Conservation (phyloP, 2,329 filamentous ascomycete genomes). For the Cercospora beticola region DNA sequence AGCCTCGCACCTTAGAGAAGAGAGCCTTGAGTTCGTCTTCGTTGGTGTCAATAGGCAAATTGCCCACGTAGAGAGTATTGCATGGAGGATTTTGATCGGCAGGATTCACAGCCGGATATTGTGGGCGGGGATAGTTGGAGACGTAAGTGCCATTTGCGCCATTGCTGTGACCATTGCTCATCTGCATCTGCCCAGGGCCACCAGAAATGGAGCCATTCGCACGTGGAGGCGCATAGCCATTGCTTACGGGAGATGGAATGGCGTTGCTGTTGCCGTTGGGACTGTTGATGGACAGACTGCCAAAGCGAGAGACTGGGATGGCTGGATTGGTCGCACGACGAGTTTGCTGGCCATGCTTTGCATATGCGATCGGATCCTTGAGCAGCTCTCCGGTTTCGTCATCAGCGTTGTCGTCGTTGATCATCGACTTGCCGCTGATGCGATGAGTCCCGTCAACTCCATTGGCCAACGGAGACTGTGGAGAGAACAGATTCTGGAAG, state of each 20-base stretch:
- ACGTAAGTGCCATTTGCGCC: constrained; percentile 60
- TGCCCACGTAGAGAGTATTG: constrained; percentile 98
- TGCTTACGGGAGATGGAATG: constrained; percentile 56
- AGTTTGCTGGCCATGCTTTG: constrained; percentile 62
- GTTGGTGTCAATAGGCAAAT: constrained; percentile 85
- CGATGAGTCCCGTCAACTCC: constrained; percentile 62
- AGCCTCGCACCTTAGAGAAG: constrained; percentile 90
- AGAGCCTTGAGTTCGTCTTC: constrained; percentile 94
- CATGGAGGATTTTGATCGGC: constrained; percentile 96
- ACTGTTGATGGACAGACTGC: constrained; percentile 71
- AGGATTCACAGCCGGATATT: constrained; percentile 84
- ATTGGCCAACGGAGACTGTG: constrained; percentile 71
- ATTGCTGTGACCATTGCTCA: constrained; percentile 36
- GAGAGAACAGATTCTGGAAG: constrained; percentile 67
- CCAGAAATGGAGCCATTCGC: constrained; percentile 51
- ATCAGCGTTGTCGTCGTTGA: constrained; percentile 67
- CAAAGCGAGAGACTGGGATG: constrained; percentile 67
- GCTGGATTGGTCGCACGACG: constrained; percentile 70
- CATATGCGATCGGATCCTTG: constrained; percentile 70
- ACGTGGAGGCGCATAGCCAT: constrained; percentile 53
- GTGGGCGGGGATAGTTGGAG: constrained; percentile 61
- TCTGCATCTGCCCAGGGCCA: constrained; percentile 41
- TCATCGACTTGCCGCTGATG: constrained; percentile 68
- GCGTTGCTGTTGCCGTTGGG: constrained; percentile 42
- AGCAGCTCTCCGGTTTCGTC: constrained; percentile 72